Evolutionary conservation across 2,329 filamentous ascomycete species (phyloP), one percentile per base, ranked within the genome.

Genomic region (Ciborinia camelliae): DNA sequence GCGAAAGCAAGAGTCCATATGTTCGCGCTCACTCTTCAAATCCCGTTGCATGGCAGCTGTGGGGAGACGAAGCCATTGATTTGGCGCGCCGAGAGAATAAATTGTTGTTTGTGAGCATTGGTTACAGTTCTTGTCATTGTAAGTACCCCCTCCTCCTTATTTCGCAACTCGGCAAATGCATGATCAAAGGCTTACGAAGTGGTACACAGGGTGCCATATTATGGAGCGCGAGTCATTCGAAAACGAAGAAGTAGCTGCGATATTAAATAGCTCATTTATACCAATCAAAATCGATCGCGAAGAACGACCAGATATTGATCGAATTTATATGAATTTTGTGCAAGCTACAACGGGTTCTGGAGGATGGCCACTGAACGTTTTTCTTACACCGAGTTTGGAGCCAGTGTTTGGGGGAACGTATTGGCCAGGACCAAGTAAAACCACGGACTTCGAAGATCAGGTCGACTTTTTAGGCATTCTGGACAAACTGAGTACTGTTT

Each of bases 321-420:
- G 90, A 67, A 93, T 98, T 69, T 98, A 98, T 77, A 97, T 97
- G 92, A 97, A 97, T 79, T 99, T 97, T 76, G 89, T 97, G 48
- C 92, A 97, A 76, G 94, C 94, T 1, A 94, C 95, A 14, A 96
- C 90, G 65, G 92, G 90, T 26, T 89, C 86, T 1, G 94, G 92
- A 12, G 95, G 95, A 47, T 98, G 95, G 93, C 95, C 95, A 0
- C 79, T 98, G 67, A 98, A 97, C 74, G 88, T 97, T n/a, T 98
- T 99, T 75, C 83, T 98, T 37, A 99, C 95, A 0, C 92, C 95
- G 0, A 89, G 96, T 70, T 83, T 98, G 32, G 89, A 97, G 73
- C 95, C 95, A 0, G 90, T 99, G 12, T 98, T 97, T 77, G 95
- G 95, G 45, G 94, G 94, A 30, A 97, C 94, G 10, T 98, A 97